Evolutionary conservation across 2,329 filamentous ascomycete species (phyloP).

Genomic region (Sporothrix sp.): DNA sequence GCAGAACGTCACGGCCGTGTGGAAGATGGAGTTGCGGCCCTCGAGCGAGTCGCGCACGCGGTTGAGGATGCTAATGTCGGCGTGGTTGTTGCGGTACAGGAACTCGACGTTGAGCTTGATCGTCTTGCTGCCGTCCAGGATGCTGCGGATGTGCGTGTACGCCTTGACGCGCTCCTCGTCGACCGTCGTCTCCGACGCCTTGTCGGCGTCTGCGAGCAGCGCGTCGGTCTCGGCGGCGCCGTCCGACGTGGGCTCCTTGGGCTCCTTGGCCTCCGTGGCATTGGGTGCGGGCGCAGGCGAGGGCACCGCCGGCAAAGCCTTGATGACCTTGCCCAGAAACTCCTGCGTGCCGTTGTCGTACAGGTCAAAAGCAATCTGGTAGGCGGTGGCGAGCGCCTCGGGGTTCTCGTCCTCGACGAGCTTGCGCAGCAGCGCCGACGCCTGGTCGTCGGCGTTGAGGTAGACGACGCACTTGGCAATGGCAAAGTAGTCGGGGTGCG

Average conservation of each 20-base stretch:
- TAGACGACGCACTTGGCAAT: constrained; percentile 98
- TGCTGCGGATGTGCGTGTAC: constrained; percentile 54
- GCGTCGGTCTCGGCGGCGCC: constrained; percentile 8
- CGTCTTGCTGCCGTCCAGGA: constrained; percentile 81
- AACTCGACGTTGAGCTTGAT: constrained; percentile 96
- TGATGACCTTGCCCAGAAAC: constrained; percentile 82
- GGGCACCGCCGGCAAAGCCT: constrained; percentile 56
- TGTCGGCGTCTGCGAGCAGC: constrained; percentile 40
- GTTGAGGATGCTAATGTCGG: constrained; percentile 85
- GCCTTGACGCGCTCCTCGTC: constrained; percentile 44
- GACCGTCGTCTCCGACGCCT: constrained; percentile 35
- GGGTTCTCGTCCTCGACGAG: constrained; percentile 72
- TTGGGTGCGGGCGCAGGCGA: constrained; percentile 17
- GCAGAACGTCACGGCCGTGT: constrained; percentile 92
- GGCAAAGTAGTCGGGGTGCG: constrained; percentile 90
- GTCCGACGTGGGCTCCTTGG: constrained; percentile 24
- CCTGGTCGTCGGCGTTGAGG: constrained; percentile 82
- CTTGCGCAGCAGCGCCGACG: constrained; percentile 72
- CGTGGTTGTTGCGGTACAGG: constrained; percentile 77
- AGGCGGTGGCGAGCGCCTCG: constrained; percentile 74
- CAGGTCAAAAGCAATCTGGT: constrained; percentile 95
- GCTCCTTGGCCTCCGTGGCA: constrained; percentile 29
- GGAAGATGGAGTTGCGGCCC: constrained; percentile 95
- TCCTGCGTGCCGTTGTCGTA: constrained; percentile 99
- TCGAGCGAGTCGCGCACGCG: constrained; percentile 94